These are phyloP conservation scores for Sclerotinia trifoliorum DNA, from an alignment of 2,329 filamentous ascomycete genomes.

Conservation along the genomic window DNA sequence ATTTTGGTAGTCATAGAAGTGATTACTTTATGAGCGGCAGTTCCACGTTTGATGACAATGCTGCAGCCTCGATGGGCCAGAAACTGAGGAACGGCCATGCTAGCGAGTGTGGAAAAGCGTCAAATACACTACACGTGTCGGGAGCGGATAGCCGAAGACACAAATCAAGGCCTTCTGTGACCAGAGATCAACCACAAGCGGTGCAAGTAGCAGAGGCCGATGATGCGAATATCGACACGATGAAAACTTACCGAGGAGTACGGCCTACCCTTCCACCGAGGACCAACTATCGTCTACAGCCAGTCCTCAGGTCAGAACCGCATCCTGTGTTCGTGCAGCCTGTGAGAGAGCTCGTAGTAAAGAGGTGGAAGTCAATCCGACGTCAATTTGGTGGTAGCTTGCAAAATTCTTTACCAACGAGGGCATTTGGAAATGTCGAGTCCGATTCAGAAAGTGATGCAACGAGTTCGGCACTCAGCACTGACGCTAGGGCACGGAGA, in stretches of 20 bases:
- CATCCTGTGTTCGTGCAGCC: constrained; percentile 38
- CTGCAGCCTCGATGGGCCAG: not conserved
- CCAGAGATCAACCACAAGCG: not conserved
- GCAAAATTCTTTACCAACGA: constrained; percentile 26
- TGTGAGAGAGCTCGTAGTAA: constrained; percentile 37
- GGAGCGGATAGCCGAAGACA: not conserved
- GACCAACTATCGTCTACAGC: constrained; percentile 31
- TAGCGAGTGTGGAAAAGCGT: not conserved
- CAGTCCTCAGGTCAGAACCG: constrained; percentile 35
- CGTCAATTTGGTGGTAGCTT: constrained; percentile 34
- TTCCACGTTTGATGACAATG: not conserved
- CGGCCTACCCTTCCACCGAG: not conserved
- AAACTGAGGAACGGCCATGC: not conserved
- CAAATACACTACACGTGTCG: not conserved
- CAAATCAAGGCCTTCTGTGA: not conserved
- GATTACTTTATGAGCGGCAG: not conserved
- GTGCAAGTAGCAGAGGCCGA: not conserved
- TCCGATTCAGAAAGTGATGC: constrained; percentile 22
- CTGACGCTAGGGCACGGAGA: constrained; percentile 32
- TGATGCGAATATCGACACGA: constrained; percentile 19
- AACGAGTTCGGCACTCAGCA: constrained; percentile 26
- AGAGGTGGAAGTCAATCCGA: constrained; percentile 34
- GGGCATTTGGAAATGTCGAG: constrained; percentile 23
- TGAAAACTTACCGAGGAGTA: constrained; percentile 16
- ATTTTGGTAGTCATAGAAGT: constrained; percentile 20